Conservation (phyloP, 441 rosid species). For the Dalechampia spathulata region DNA sequence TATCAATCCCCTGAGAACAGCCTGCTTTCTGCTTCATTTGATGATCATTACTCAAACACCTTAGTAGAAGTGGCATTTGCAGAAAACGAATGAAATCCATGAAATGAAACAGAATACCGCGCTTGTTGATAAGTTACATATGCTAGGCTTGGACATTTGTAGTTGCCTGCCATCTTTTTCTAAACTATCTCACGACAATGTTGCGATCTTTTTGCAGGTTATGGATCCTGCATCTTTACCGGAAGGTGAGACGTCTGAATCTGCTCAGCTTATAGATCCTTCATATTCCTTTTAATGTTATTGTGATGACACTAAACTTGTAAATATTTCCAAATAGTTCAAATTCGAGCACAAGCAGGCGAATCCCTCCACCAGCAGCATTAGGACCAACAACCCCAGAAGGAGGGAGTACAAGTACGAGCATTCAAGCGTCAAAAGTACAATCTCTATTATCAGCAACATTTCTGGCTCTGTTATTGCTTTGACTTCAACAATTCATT, state of each 20-base stretch:
- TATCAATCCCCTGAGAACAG: too few species aligned
- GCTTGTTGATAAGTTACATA: too few species aligned
- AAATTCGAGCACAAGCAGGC: conserved; percentile 37
- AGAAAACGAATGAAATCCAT: too few species aligned
- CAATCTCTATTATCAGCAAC: conserved; percentile 24
- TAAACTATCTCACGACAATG: too few species aligned
- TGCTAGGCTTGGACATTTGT: too few species aligned
- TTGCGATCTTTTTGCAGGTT: conserved; percentile 37
- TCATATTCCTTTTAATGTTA: too few species aligned
- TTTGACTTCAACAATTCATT: conserved; percentile 6
- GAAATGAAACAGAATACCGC: too few species aligned
- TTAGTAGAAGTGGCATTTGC: too few species aligned
- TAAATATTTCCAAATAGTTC: conserved; percentile 32
- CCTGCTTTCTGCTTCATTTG: too few species aligned
- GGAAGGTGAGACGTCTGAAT: conserved; percentile 52
- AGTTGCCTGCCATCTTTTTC: too few species aligned
- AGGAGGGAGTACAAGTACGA: conserved; percentile 36
- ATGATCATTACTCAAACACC: too few species aligned
- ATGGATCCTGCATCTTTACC: conserved; percentile 45
- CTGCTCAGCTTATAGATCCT: too few species aligned
- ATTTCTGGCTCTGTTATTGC: conserved; percentile 26
- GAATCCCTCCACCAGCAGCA: conserved; percentile 40
- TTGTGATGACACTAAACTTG: conserved; percentile 9
- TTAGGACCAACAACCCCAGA: conserved; percentile 58
- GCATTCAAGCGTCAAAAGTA: conserved; percentile 21